These are phyloP conservation scores for Aspergillus sp. DNA, from an alignment of 2,329 filamentous ascomycete species.

Conservation along the genomic window DNA sequence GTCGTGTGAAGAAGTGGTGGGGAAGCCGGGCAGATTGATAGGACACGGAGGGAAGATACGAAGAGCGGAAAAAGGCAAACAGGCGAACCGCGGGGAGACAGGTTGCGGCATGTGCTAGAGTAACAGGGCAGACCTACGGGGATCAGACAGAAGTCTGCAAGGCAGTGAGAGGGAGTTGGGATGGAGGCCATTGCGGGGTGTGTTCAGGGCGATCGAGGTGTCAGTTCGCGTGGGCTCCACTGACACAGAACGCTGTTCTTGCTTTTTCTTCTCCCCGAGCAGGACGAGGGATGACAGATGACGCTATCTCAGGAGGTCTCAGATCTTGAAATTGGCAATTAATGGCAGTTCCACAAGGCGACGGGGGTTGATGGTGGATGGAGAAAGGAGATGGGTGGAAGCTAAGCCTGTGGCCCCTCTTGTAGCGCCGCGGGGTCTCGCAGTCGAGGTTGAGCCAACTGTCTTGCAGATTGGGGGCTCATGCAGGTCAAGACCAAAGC, in stretches of 20 bases:
- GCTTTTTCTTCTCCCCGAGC: no score
- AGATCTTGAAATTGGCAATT: not conserved
- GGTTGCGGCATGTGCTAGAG: not conserved
- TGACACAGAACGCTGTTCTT: no score
- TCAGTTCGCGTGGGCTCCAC: no score
- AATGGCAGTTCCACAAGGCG: not conserved
- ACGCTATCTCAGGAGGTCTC: not conserved
- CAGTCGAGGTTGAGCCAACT: not conserved
- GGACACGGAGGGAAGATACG: not conserved
- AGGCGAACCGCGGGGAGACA: not conserved
- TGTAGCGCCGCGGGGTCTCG: not conserved
- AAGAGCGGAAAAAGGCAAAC: not conserved
- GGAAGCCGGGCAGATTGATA: not conserved
- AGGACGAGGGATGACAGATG: not conserved
- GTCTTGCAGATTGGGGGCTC: not conserved
- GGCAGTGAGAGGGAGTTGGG: constrained; percentile 70
- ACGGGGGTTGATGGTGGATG: not conserved
- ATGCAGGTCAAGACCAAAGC: not conserved
- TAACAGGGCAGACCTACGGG: constrained; percentile 55
- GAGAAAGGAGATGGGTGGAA: not conserved
- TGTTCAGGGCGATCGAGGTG: not conserved
- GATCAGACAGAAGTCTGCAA: constrained; percentile 88
- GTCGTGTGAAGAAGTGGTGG: not conserved
- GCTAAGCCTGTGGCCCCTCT: not conserved
- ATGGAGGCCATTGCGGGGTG: constrained; percentile 23